phyloP scores from a whole-genome alignment of 2,329 filamentous ascomycete species.

The Pyrenophora seminiperda region DNA sequence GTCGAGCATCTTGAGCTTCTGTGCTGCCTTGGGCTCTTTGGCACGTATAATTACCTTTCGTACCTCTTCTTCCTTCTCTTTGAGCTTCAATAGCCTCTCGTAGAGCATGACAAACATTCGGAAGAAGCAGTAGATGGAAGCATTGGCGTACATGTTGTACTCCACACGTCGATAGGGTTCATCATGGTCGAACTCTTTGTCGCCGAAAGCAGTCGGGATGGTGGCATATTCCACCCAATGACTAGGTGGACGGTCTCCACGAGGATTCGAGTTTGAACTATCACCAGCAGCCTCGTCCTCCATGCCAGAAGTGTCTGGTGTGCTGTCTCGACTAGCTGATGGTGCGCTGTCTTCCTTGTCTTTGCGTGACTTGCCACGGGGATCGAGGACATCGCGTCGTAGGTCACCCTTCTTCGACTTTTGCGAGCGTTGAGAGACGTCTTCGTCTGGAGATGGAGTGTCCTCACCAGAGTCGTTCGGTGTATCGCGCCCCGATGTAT shows the following conservation, averaged over 20 bases:
- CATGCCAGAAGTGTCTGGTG: slow-evolving; percentile 78
- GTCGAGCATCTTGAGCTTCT: slow-evolving; percentile 81
- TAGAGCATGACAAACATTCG: slow-evolving; percentile 92
- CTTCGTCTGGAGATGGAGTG: slow-evolving; percentile 67
- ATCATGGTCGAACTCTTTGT: slow-evolving; percentile 71
- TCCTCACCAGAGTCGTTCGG: slow-evolving; percentile 63
- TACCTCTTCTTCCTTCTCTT: slow-evolving; percentile 76
- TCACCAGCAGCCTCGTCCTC: slow-evolving; percentile 76
- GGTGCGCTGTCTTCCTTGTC: slow-evolving; percentile 81
- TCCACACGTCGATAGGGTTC: slow-evolving; percentile 79
- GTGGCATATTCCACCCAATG: slow-evolving; percentile 67
- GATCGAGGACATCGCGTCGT: slow-evolving; percentile 84
- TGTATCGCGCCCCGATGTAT: slow-evolving; percentile 46
- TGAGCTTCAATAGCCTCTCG: slow-evolving; percentile 79
- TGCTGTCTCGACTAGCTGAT: slow-evolving; percentile 83
- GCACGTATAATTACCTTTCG: slow-evolving; percentile 74
- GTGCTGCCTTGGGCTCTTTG: slow-evolving; percentile 76
- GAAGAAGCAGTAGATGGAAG: slow-evolving; percentile 93
- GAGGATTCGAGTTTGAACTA: slow-evolving; percentile 58
- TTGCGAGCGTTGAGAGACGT: slow-evolving; percentile 68
- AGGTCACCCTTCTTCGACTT: slow-evolving; percentile 72
- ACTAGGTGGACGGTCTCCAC: slow-evolving; percentile 67
- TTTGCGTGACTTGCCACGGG: slow-evolving; percentile 70
- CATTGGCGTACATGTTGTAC: slow-evolving; percentile 91
- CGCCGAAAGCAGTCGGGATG: slow-evolving; percentile 62